Conservation (phyloP, 805 yeast species). For the Scheffersomyces ergatensis region DNA sequence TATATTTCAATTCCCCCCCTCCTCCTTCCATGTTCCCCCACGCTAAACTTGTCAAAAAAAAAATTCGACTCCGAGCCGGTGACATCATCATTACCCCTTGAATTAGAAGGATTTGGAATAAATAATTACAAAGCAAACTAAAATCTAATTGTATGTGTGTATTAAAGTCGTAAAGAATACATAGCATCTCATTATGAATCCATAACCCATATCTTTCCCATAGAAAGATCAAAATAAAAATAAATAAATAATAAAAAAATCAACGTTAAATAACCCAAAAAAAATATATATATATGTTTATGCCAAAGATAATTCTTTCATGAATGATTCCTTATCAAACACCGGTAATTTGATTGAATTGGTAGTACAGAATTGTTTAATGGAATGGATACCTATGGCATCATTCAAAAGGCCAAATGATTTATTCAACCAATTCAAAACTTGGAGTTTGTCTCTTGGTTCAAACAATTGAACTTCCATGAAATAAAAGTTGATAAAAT, state of each 20-base stretch:
- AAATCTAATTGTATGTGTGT: no score
- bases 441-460: slow-evolving; percentile 13
- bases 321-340: neutral
- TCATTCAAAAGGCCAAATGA: slow-evolving; percentile 23
- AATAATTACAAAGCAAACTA: neutral
- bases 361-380: slow-evolving; percentile 2
- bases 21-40: neutral
- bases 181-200: no score
- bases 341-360: neutral
- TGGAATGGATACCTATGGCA: slow-evolving; percentile 2
- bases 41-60: neutral
- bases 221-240: no score
- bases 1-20: neutral
- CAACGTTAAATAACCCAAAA: no score
- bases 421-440: slow-evolving; percentile 20
- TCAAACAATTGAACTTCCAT: slow-evolving; percentile 21
- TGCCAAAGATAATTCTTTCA: no score
- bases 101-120: no score
- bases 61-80: neutral
- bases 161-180: no score
- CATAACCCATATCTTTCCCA: no score
- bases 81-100: no score
- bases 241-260: no score
- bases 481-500: slow-evolving; percentile 28
- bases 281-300: no score